These are phyloP conservation scores for Avena eriantha DNA, from an alignment of 176 grass and related monocot genomes.

Conservation along the genomic window DNA sequence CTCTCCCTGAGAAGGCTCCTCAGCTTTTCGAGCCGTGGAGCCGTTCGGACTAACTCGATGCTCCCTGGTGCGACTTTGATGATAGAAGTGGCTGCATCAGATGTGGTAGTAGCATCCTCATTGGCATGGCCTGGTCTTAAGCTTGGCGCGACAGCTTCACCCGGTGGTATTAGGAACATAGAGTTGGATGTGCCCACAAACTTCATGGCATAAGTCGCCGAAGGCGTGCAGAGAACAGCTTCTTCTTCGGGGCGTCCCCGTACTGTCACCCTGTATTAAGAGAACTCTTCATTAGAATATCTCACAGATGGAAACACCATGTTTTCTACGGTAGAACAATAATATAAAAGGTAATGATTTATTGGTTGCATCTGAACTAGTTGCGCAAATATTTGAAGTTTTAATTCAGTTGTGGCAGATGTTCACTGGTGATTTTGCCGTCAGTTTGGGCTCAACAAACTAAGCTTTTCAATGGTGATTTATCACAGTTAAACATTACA, in stretches of 20 bases:
- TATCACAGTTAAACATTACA: neutral
- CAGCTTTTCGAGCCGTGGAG: conserved; percentile 83
- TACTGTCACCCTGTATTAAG: conserved; percentile 55
- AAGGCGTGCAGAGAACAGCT: conserved; percentile 86
- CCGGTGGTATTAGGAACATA: conserved; percentile 69
- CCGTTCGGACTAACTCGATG: conserved; percentile 75
- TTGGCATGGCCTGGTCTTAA: conserved; percentile 7
- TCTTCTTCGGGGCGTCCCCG: conserved; percentile 77
- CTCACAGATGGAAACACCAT: neutral
- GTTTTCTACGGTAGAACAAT: neutral
- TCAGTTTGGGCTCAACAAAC: no score
- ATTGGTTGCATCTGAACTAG: neutral
- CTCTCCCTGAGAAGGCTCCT: conserved; percentile 63
- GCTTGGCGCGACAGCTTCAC: conserved; percentile 37
- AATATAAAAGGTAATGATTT: neutral
- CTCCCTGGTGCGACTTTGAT: conserved; percentile 79
- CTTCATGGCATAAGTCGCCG: conserved; percentile 90
- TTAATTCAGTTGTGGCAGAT: neutral
- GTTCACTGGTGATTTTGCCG: neutral
- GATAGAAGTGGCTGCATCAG: conserved; percentile 49
- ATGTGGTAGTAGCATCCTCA: neutral
- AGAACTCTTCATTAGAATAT: neutral
- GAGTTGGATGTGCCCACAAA: conserved; percentile 95
- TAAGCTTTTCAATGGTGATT: no score
- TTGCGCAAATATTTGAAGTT: neutral